Conservation (phyloP, 495 filamentous ascomycete genomes). For the Massariosphaeria phaeospora region DNA sequence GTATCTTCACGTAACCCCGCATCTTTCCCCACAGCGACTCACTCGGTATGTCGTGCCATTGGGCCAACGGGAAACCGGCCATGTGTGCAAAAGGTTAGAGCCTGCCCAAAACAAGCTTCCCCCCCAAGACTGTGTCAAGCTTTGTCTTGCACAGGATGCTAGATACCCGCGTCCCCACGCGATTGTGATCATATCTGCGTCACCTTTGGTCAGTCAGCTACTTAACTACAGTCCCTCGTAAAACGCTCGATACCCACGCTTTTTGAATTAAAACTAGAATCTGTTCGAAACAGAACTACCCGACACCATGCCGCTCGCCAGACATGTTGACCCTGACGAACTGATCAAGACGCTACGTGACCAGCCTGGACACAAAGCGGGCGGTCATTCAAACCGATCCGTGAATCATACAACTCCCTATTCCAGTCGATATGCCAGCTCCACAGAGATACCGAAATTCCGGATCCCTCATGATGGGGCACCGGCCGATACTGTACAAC, state of each 20-base stretch:
- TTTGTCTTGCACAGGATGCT: not conserved
- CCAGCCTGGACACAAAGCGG: conserved; percentile 39
- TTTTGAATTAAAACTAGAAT: no score
- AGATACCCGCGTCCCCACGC: no score
- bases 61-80: not conserved
- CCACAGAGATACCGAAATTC: conserved; percentile 63
- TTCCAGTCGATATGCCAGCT: conserved; percentile 56
- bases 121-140: conserved; percentile 23
- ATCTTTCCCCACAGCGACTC: not conserved
- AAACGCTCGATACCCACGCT: no score
- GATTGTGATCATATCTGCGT: conserved; percentile 3
- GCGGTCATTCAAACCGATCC: conserved; percentile 42
- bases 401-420: conserved; percentile 59
- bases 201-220: not conserved
- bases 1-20: not conserved
- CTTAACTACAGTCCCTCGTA: no score
- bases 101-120: conserved; percentile 15
- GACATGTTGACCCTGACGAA: conserved; percentile 34
- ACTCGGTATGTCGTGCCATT: no score
- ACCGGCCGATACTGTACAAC: conserved; percentile 59
- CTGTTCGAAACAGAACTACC: not conserved
- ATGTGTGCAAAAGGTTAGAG: not conserved
- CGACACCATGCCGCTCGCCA: conserved; percentile 28
- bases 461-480: conserved; percentile 58
- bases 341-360: conserved; percentile 37